Conservation (phyloP, 345 rosid genomes). For the Chamaenerion angustifolium region DNA sequence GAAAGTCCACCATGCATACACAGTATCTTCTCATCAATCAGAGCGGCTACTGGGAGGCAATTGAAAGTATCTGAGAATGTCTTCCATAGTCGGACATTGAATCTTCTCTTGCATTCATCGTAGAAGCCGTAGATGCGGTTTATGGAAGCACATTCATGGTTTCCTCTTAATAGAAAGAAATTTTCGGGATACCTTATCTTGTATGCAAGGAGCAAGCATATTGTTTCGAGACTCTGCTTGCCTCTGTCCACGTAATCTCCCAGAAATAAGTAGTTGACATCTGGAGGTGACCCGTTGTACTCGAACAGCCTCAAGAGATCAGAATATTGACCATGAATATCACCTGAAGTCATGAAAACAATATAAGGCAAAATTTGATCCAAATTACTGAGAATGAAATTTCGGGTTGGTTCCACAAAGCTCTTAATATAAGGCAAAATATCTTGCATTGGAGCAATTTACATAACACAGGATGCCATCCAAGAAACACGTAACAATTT, state of each 20-base stretch:
- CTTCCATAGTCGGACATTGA: slow-evolving; percentile 87
- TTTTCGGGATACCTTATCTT: slow-evolving; percentile 86
- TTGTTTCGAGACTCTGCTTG: slow-evolving; percentile 92
- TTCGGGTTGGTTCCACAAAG: too few relatives aligned
- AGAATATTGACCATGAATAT: slow-evolving; percentile 87
- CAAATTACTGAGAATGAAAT: too few relatives aligned
- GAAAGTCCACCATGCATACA: slow-evolving; percentile 99
- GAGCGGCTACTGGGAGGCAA: slow-evolving; percentile 87
- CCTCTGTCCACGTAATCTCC: slow-evolving; percentile 95
- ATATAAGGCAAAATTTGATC: too few relatives aligned
- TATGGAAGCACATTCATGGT: slow-evolving; percentile 85
- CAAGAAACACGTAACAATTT: too few relatives aligned
- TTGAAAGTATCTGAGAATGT: slow-evolving; percentile 72
- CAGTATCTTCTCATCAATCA: slow-evolving; percentile 76
- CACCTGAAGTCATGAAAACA: slow-evolving; percentile 33
- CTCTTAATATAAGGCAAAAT: too few relatives aligned
- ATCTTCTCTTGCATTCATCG: slow-evolving; percentile 86
- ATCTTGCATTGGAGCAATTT: too few relatives aligned
- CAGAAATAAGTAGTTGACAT: slow-evolving; percentile 67
- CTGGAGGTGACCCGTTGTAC: slow-evolving; percentile 89
- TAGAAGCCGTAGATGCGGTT: slow-evolving; percentile 85
- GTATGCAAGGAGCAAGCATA: slow-evolving; percentile 55
- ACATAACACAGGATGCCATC: too few relatives aligned
- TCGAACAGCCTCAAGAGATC: slow-evolving; percentile 83
- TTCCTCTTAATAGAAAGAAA: slow-evolving; percentile 81